These are phyloP conservation scores for Phytophthora sp. DNA, from an alignment of 352 stramenopile genomes.

Conservation along the genomic window DNA sequence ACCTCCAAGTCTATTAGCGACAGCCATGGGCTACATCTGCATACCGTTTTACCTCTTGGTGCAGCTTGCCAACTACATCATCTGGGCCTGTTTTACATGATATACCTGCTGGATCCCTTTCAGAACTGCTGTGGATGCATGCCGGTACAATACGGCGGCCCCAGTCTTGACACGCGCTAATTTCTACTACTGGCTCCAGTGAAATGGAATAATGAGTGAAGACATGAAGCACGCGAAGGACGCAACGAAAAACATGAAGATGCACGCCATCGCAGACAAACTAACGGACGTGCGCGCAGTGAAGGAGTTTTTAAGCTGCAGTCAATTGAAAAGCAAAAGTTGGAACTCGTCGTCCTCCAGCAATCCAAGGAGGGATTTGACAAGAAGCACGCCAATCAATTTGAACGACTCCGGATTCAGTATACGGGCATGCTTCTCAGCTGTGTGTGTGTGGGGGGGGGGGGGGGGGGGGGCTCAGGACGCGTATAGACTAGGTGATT, in stretches of 20 bases:
- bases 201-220: constrained; percentile 6
- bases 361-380: constrained; percentile 1
- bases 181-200: constrained; percentile 15
- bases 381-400: background rate
- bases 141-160: background rate
- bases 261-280: constrained; percentile 1
- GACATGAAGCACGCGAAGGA: constrained; percentile 14
- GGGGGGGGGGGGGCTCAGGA: constrained; percentile 2
- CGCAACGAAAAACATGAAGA: background rate
- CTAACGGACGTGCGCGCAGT: constrained; percentile 11
- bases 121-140: background rate
- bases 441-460: no score
- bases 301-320: constrained; percentile 15
- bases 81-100: no score
- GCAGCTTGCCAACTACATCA: background rate
- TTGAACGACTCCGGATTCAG: background rate
- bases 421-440: background rate
- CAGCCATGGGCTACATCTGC: no score
- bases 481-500: constrained; percentile 9
- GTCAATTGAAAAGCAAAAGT: constrained; percentile 22
- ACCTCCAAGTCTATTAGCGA: background rate
- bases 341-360: constrained; percentile 10
- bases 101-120: background rate
- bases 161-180: constrained; percentile 6
- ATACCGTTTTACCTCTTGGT: no score